Evolutionary conservation across 2,329 filamentous ascomycete species (phyloP).

Genomic region (Diaporthe longicolla): DNA sequence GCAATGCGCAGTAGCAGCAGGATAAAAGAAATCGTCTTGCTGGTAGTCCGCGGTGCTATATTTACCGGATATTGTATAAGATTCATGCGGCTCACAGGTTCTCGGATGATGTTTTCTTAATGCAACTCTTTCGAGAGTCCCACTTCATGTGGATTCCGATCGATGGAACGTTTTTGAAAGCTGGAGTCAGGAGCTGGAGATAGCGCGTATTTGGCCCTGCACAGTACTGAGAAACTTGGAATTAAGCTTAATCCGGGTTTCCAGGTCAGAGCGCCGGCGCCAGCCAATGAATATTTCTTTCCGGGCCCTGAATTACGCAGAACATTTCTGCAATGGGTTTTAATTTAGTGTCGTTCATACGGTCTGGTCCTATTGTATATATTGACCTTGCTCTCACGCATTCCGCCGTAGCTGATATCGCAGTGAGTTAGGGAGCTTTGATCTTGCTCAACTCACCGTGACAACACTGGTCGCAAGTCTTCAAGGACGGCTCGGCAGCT

Average conservation of each 20-base stretch:
- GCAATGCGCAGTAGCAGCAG: constrained; percentile 1
- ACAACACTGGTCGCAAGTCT: background rate
- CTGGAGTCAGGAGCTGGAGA: background rate
- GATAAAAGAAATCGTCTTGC: background rate
- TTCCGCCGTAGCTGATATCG: background rate
- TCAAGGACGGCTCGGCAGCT: background rate
- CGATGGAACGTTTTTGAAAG: background rate
- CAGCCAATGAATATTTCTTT: background rate
- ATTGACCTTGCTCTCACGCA: background rate
- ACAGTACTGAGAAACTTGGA: background rate
- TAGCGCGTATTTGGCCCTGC: background rate
- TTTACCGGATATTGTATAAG: background rate
- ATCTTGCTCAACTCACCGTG: background rate
- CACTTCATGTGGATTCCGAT: background rate
- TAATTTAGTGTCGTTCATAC: too few species aligned
- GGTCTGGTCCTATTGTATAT: background rate
- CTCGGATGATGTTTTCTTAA: background rate
- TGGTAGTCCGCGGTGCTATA: background rate
- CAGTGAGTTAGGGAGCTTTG: background rate
- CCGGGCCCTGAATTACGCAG: too few species aligned
- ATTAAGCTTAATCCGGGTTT: constrained; percentile 22
- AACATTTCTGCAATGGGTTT: background rate
- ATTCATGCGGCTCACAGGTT: background rate
- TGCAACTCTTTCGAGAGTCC: too few species aligned
- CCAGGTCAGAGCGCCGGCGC: background rate